phyloP scores from a whole-genome alignment of 2,329 filamentous ascomycete species.

The Aspergillus chevalieri region DNA sequence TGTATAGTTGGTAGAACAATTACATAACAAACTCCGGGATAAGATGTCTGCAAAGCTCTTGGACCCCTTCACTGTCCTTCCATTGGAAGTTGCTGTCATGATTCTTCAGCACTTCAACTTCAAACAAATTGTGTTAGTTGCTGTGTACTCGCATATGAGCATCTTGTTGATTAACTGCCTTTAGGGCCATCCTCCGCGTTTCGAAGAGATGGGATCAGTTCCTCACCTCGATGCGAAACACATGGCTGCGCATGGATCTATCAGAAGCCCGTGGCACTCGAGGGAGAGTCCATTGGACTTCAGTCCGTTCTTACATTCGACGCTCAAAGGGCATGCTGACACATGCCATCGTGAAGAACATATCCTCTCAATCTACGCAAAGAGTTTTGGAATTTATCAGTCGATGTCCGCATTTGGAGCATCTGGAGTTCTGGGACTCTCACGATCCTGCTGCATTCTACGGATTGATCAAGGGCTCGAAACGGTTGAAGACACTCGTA shows the following conservation, averaged over 20 bases:
- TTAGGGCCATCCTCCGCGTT: slow-evolving; percentile 46
- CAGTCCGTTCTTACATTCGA: slow-evolving; percentile 30
- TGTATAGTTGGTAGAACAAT: slow-evolving; percentile 36
- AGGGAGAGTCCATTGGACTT: slow-evolving; percentile 34
- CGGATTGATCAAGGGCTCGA: slow-evolving; percentile 19
- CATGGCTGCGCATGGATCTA: slow-evolving; percentile 53
- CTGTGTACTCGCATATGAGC: not conserved
- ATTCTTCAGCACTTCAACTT: slow-evolving; percentile 50
- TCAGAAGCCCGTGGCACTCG: slow-evolving; percentile 38
- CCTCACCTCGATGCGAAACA: slow-evolving; percentile 39
- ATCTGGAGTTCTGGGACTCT: slow-evolving; percentile 22
- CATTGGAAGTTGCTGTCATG: slow-evolving; percentile 49
- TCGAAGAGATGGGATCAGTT: slow-evolving; percentile 52
- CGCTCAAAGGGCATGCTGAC: slow-evolving; percentile 30
- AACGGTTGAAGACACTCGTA: slow-evolving; percentile 19
- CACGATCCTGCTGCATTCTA: slow-evolving; percentile 17
- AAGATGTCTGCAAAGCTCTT: slow-evolving; percentile 22
- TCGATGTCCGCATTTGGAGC: slow-evolving; percentile 28
- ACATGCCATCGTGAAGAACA: slow-evolving; percentile 24
- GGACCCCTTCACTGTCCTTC: slow-evolving; percentile 50
- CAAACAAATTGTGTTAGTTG: slow-evolving; percentile 41
- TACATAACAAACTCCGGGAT: slow-evolving; percentile 42
- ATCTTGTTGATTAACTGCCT: not conserved
- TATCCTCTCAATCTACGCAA: slow-evolving; percentile 17
- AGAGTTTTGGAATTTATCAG: slow-evolving; percentile 27